Evolutionary conservation across 805 yeast species (phyloP), one percentile per base, ranked within the genome.

Genomic region (Pachysolen tannophilus): DNA sequence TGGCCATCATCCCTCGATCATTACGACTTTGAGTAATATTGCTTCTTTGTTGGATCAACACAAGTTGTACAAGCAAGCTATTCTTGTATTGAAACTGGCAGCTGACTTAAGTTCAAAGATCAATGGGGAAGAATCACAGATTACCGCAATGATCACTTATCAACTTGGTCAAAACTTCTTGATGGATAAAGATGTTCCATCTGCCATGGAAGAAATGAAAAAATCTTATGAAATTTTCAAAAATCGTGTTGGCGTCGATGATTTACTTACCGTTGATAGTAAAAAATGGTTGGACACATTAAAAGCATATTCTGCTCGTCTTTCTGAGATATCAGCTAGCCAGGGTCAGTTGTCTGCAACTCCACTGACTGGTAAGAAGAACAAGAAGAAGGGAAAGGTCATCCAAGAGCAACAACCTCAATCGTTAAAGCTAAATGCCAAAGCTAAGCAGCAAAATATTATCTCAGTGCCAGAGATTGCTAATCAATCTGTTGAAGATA

Each of bases 111-210:
- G 82, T 39, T 52, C 55, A 13, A 42, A 56, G 18, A 46, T 72
- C 30, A 73, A 74, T 49, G 92, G 88, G 32, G 69, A 60, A 13
- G 61, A 66, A 9, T 69, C 82, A 10, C 75, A 73, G 45, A 69
- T 77, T 37, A 68, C 80, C 19, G 95, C 78, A 16, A 65, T 75
- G 43, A 61, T 82, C 42, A 69, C 72, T 45, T 83, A 77, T 61
- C 84, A 90, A 55, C 54, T 70, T n/a, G 76, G 81, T 18, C 80
- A 80, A 48, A 55, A 76, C 29, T 67, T 74, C 34, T 72, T 80
- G 23, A 58, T 71, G 20, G 44, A 56, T 20, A 67, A 69, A 30
- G 75, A 77, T 39, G 67, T 69, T 47, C 63, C 66, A 34, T 72
- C 63, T 17, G 78, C 95, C 1, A 56, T 72, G 35, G 73, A 66